Base-by-base conservation (phyloP, 495 filamentous ascomycete species). In the Daldinia grandis region DNA sequence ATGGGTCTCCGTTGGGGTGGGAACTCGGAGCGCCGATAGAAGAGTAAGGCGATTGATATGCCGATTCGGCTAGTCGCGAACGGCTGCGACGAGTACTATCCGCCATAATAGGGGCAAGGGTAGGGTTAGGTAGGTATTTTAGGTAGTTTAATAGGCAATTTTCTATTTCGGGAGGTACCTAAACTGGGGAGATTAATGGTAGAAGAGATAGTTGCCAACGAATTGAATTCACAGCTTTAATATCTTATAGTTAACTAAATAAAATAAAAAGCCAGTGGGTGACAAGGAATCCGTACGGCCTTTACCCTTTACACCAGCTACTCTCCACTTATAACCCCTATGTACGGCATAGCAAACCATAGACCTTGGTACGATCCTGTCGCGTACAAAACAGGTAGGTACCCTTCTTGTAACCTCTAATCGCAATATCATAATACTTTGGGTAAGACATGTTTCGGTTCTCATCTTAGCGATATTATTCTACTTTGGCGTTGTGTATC, bases 31-130 rank as follows among this genome's bases (percentile, higher is more conserved):
- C 73, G 35, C 76, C 75, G 31, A 59, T 24, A 21, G 51, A 66
- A 15, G 75, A 72, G 53, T 78, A 78, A 4, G 76, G 75, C 14
- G 76, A 78, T 19, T 65, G 66, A 63, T 77, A 77, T 1, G 76
- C 53, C 49, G 73, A 75, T 30, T 72, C 69, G 49, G 69, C 69
- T 53, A 68, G 31, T 28, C 49, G 55, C 33, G 65, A 58, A 47
- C 19, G 42, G 42, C 17, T 10, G 19, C 17, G 8, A 24, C 9
- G 42, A 9, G 42, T 24, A 10, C 19, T 74, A 5, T 24, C 19
- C 42, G 42, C 42, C 42, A 47, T 47, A 21, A 47, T 10, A 10
- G 19, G n/a, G n/a, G n/a, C n/a, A n/a, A n/a, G n/a, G n/a, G n/a
- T n/a, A n/a, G n/a, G n/a, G n/a, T n/a, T n/a, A n/a, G n/a, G n/a